Conservation (phyloP, 495 filamentous ascomycete genomes). For the Coniosporium apollinis region DNA sequence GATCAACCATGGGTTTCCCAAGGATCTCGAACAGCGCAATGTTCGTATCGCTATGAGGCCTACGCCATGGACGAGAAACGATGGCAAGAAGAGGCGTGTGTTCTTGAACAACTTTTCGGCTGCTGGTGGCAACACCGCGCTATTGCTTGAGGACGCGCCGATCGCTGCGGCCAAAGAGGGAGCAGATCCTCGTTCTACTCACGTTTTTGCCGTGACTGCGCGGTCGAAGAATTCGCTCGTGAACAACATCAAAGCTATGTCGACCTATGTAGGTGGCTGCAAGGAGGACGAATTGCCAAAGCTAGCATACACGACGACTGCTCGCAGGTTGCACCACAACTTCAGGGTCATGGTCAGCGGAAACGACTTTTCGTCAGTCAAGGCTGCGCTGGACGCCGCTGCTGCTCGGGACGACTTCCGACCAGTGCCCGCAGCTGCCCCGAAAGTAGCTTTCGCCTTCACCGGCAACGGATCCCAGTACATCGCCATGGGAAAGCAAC, state of each 20-base stretch:
- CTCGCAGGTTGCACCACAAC: conserved; percentile 66
- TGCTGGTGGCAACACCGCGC: conserved; percentile 36
- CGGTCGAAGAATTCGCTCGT: conserved; percentile 25
- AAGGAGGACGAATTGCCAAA: conserved; percentile 28
- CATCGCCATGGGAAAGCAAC: conserved; percentile 17
- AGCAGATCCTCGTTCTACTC: conserved; percentile 33
- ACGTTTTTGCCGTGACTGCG: conserved; percentile 40
- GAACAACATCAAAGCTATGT: conserved; percentile 13
- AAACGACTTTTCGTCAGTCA: neutral
- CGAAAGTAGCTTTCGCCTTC: conserved; percentile 26
- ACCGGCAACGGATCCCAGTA: conserved; percentile 27
- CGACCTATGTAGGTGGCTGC: conserved; percentile 26
- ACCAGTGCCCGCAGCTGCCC: neutral
- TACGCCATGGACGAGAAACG: conserved; percentile 11
- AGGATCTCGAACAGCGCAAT: conserved; percentile 15
- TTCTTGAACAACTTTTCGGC: conserved; percentile 56
- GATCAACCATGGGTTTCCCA: conserved; percentile 25
- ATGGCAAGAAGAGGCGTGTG: conserved; percentile 27
- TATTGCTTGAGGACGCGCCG: conserved; percentile 42
- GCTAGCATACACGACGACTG: conserved; percentile 69
- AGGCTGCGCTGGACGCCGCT: neutral
- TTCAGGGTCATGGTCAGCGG: conserved; percentile 49
- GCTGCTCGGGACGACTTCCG: neutral
- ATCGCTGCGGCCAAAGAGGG: conserved; percentile 17
- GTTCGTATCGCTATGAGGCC: conserved; percentile 22